Base-by-base conservation (phyloP, 2,329 filamentous ascomycete genomes). In the Neofusicoccum cordaticola region DNA sequence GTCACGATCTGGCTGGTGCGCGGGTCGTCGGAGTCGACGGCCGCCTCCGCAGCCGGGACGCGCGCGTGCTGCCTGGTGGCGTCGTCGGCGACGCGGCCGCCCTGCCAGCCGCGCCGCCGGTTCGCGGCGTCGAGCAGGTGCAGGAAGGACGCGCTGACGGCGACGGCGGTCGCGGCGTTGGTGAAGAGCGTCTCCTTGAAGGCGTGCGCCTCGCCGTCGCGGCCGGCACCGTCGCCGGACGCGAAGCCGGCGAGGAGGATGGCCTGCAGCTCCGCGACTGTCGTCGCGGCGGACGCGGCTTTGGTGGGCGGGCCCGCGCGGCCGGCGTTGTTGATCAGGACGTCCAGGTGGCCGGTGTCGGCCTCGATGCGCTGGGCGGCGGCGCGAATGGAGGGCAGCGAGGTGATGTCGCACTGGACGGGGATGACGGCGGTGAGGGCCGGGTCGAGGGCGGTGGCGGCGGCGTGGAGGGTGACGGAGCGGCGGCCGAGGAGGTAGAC, bases 341-440 rank as follows among this genome's bases (percentile, higher is more conserved):
- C 77, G 68, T 86, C 82, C 64, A 85, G 78, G 67, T 82, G 78
- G 47, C 79, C 80, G 2, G 71, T 70, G 27, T 84, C 78, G 8
- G 72, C 67, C 4, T 77, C 73, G 51, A 85, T 78, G 1, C 72
- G 71, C n/a, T 75, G 72, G 11, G 79, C 81, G 4, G 77, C 80
- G 4, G 68, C 68, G 22, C 75, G 70, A 35, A 84, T 71, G 15
- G 80, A 81, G 0, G 72, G 67, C 31, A 77, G 77, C 77, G 62
- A 15, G 15, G 22, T 79, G 1, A 82, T 77, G 64, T 81, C 79
- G 68, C 77, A 79, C 64, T 77, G 71, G 48, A 83, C 73, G 1
- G 80, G 75, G 35, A 74, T 72, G 63, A 83, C 72, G 47, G 72
- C 66, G 22, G 65, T 62, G 7, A 57, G 45, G 41, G 42, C 4